Conservation (phyloP, 805 yeast genomes). For the Barnettozyma siamensis region DNA sequence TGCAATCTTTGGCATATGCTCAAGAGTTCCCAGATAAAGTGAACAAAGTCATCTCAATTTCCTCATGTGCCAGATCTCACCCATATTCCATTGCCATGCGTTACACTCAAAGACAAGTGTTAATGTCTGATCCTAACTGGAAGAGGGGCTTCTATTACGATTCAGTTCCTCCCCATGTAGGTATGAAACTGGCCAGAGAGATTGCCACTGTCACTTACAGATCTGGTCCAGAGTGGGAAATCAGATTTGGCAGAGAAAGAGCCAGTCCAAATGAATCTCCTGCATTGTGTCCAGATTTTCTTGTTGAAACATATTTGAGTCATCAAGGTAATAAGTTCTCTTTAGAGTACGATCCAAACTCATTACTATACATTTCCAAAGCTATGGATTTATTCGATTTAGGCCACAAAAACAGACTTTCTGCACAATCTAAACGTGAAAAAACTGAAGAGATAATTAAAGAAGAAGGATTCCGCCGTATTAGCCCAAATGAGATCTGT, state of each 20-base stretch:
- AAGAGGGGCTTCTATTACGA: slow-evolving; percentile 83
- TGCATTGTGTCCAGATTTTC: slow-evolving; percentile 87
- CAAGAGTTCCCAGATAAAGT: slow-evolving; percentile 77
- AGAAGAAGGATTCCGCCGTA: slow-evolving; percentile 19
- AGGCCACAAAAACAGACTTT: slow-evolving; percentile 41
- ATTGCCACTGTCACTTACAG: slow-evolving; percentile 92
- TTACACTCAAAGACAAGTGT: slow-evolving; percentile 85
- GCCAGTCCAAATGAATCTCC: slow-evolving; percentile 76
- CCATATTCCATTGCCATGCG: slow-evolving; percentile 93
- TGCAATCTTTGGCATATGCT: slow-evolving; percentile 89
- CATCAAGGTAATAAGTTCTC: slow-evolving; percentile 95
- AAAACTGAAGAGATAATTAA: slow-evolving; percentile 30
- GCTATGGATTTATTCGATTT: slow-evolving; percentile 94
- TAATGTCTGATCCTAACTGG: slow-evolving; percentile 96
- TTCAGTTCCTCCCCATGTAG: slow-evolving; percentile 80
- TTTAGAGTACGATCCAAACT: slow-evolving; percentile 84
- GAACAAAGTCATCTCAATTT: slow-evolving; percentile 66
- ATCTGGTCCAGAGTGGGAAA: slow-evolving; percentile 97
- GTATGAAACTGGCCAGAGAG: slow-evolving; percentile 91
- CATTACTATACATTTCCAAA: slow-evolving; percentile 79
- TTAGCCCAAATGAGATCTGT: slow-evolving; percentile 24
- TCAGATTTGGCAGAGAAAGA: slow-evolving; percentile 81
- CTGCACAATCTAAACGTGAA: slow-evolving; percentile 38
- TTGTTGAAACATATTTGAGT: slow-evolving; percentile 88
- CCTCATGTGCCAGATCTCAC: slow-evolving; percentile 92